These are phyloP conservation scores for Ceratocystiopsis minuta DNA, from an alignment of 2,329 filamentous ascomycete species.

Conservation along the genomic window DNA sequence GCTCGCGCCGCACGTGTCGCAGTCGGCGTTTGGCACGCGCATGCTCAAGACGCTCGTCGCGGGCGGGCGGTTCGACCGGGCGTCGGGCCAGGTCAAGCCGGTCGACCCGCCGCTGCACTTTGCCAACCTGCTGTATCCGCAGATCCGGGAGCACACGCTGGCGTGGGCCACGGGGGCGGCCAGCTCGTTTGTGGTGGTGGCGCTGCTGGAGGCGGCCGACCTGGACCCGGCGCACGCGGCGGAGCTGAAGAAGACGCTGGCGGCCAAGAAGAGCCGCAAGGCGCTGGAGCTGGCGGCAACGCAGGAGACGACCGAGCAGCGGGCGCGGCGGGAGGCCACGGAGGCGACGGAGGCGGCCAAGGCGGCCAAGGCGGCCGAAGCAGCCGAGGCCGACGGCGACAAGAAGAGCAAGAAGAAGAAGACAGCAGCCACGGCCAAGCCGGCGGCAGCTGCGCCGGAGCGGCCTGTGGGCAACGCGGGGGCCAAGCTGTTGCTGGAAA, in stretches of 20 bases:
- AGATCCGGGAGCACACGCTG: conserved; percentile 57
- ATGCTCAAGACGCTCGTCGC: conserved; percentile 85
- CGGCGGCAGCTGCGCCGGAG: conserved; percentile 12
- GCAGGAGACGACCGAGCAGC: conserved; percentile 37
- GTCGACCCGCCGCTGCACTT: conserved; percentile 67
- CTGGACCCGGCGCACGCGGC: conserved; percentile 55
- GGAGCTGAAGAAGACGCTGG: conserved; percentile 51
- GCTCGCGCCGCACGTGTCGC: conserved; percentile 38
- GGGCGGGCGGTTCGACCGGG: conserved; percentile 70
- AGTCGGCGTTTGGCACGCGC: conserved; percentile 48
- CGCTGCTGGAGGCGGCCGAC: conserved; percentile 51
- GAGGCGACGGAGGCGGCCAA: conserved; percentile 30
- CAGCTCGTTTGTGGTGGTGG: conserved; percentile 74
- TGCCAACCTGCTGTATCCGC: conserved; percentile 60
- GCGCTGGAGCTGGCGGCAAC: conserved; percentile 48
- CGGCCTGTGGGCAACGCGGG: conserved; percentile 41
- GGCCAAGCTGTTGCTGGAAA: conserved; percentile 41
- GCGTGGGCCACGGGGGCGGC: conserved; percentile 65
- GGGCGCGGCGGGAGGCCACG: conserved; percentile 19
- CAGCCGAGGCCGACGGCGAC: conserved; percentile 28
- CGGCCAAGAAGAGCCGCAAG: conserved; percentile 58
- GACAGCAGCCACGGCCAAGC: conserved; percentile 3
- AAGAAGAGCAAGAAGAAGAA: conserved; percentile 23
- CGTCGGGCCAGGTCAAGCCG: conserved; percentile 49
- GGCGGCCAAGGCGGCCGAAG: conserved; percentile 24